phyloP scores from a whole-genome alignment of 805 yeast genomes.

The Ascoidea tarda region DNA sequence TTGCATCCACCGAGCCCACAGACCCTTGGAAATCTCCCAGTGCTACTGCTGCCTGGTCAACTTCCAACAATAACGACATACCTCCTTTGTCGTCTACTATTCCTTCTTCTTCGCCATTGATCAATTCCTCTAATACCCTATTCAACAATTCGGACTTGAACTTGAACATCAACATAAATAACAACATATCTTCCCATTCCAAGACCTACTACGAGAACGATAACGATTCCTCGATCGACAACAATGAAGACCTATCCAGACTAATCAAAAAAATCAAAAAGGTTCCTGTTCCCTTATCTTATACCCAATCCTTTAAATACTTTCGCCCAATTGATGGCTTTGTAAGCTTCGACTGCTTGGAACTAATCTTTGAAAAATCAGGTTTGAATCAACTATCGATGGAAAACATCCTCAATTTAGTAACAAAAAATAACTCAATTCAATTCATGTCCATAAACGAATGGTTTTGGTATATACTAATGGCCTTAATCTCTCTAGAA shows the following conservation, averaged over 20 bases:
- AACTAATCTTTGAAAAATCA: constrained; percentile 3
- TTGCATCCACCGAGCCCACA: background rate
- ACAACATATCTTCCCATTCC: background rate
- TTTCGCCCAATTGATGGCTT: too few species aligned
- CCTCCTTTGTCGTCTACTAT: background rate
- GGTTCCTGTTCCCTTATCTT: too few species aligned
- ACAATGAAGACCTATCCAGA: too few species aligned
- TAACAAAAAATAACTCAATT: constrained; percentile 4
- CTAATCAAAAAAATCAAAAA: too few species aligned
- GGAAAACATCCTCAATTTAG: constrained; percentile 6
- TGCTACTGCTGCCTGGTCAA: constrained; percentile 1
- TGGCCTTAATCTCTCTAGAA: constrained; percentile 29
- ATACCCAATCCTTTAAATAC: too few species aligned
- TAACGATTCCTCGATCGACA: too few species aligned
- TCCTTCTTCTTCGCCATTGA: background rate
- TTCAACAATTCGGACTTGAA: background rate
- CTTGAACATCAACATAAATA: background rate
- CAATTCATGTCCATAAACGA: constrained; percentile 5
- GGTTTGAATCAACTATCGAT: constrained; percentile 8
- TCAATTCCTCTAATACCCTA: background rate
- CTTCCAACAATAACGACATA: background rate
- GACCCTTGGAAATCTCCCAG: constrained; percentile 5
- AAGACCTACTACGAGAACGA: too few species aligned
- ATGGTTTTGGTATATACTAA: constrained; percentile 15
- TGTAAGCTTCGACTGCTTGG: background rate